Conservation (phyloP, 2,329 filamentous ascomycete genomes). For the Kalaharituber pfeilii region DNA sequence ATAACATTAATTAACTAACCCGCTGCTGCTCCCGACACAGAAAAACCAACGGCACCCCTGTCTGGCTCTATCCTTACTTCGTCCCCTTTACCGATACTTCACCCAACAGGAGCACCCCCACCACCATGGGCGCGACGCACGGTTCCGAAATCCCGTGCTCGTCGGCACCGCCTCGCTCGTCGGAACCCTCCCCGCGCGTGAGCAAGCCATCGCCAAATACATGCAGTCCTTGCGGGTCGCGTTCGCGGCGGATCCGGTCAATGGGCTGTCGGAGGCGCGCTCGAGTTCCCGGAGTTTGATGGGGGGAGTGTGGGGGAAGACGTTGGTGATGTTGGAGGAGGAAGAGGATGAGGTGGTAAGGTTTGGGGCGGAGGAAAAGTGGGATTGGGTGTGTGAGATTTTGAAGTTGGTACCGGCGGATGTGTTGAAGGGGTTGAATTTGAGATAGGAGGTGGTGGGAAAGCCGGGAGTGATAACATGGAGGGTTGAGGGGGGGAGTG, state of each 20-base stretch:
- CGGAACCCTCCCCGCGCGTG: background rate
- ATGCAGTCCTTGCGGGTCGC: conserved; percentile 1
- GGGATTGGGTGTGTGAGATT: background rate
- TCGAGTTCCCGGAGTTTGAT: background rate
- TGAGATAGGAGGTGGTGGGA: no score
- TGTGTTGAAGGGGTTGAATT: no score
- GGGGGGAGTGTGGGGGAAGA: background rate
- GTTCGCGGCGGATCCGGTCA: conserved; percentile 3
- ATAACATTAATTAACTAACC: background rate
- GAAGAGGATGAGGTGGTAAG: background rate
- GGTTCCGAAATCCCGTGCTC: background rate
- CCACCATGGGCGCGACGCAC: background rate
- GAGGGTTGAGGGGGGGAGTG: no score
- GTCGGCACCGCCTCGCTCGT: background rate
- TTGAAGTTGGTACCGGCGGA: no score
- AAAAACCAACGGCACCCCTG: background rate
- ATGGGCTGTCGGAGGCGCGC: background rate
- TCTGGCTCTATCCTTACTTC: background rate
- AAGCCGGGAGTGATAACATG: no score
- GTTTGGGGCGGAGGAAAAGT: background rate
- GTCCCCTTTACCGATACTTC: background rate
- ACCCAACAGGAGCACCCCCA: background rate
- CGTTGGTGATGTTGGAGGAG: background rate
- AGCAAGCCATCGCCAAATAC: background rate
- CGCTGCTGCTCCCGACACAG: background rate